These are phyloP conservation scores for Pseudomassariella vexata DNA, from an alignment of 2,329 filamentous ascomycete genomes.

Conservation along the genomic window DNA sequence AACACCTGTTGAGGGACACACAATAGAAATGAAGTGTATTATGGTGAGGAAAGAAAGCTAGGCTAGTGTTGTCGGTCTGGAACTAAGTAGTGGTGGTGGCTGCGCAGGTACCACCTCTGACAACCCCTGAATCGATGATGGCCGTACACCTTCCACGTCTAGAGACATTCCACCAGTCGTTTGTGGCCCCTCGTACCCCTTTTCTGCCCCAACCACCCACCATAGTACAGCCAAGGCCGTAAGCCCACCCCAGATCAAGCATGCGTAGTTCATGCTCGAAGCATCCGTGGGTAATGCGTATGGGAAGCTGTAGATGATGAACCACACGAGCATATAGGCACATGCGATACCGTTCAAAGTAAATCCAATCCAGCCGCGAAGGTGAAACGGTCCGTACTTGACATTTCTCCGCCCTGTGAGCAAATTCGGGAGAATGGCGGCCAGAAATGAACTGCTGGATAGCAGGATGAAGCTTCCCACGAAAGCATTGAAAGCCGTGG, in stretches of 20 bases:
- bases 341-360: slow-evolving; percentile 45
- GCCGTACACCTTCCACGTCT: too few species aligned
- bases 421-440: slow-evolving; percentile 55
- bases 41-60: too few species aligned
- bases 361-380: slow-evolving; percentile 42
- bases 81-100: too few species aligned
- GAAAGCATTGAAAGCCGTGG: slow-evolving; percentile 62
- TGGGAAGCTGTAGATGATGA: slow-evolving; percentile 60
- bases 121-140: too few species aligned
- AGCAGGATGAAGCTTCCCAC: slow-evolving; percentile 39
- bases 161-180: slow-evolving; percentile 2
- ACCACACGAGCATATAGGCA: slow-evolving; percentile 53
- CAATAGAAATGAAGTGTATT: too few species aligned
- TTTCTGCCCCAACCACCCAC: slow-evolving; percentile 27
- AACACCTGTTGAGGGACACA: too few species aligned
- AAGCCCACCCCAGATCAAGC: slow-evolving; percentile 36
- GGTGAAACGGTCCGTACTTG: slow-evolving; percentile 51
- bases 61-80: too few species aligned
- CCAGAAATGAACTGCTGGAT: slow-evolving; percentile 47
- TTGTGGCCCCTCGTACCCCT: slow-evolving; percentile 4
- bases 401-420: slow-evolving; percentile 38
- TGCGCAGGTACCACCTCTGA: too few species aligned
- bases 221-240: slow-evolving; percentile 31
- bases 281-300: slow-evolving; percentile 37
- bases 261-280: slow-evolving; percentile 47